Conservation (phyloP, 495 filamentous ascomycete species). For the Lophium mytilinum region DNA sequence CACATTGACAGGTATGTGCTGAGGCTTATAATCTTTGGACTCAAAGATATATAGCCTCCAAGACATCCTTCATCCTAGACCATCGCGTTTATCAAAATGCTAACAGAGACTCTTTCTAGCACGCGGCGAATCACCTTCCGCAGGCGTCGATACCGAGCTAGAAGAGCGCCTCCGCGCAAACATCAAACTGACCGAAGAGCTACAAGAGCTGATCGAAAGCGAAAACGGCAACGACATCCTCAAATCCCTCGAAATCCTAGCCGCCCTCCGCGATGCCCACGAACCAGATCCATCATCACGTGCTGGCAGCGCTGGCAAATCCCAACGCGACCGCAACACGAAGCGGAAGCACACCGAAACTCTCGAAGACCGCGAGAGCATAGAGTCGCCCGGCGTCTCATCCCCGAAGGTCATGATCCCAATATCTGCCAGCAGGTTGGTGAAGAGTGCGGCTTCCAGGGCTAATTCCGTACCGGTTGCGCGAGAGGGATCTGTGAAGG, state of each 20-base stretch:
- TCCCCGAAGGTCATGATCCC: slow-evolving; percentile 22
- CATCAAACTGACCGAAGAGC: slow-evolving; percentile 54
- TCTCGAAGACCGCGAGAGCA: slow-evolving; percentile 24
- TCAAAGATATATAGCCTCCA: no score
- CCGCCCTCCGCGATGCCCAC: slow-evolving; percentile 48
- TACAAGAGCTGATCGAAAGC: slow-evolving; percentile 49
- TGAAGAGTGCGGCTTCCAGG: slow-evolving; percentile 42
- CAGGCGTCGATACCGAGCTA: slow-evolving; percentile 38
- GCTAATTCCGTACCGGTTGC: slow-evolving; percentile 39
- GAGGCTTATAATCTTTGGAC: no score
- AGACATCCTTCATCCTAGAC: no score
- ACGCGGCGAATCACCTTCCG: slow-evolving; percentile 17
- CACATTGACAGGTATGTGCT: slow-evolving; percentile 37
- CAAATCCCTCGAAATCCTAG: slow-evolving; percentile 52
- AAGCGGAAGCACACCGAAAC: slow-evolving; percentile 46
- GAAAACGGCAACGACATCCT: slow-evolving; percentile 45
- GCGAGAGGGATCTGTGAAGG: slow-evolving; percentile 32
- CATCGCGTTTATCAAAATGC: not conserved
- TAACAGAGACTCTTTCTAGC: not conserved
- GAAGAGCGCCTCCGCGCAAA: slow-evolving; percentile 55
- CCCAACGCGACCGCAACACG: slow-evolving; percentile 47
- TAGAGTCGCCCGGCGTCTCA: slow-evolving; percentile 14
- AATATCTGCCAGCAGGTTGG: slow-evolving; percentile 22
- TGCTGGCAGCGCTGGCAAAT: slow-evolving; percentile 32
- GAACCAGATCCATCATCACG: slow-evolving; percentile 48